Base-by-base conservation (phyloP, 345 rosid species). In the Garcia nutans region DNA sequence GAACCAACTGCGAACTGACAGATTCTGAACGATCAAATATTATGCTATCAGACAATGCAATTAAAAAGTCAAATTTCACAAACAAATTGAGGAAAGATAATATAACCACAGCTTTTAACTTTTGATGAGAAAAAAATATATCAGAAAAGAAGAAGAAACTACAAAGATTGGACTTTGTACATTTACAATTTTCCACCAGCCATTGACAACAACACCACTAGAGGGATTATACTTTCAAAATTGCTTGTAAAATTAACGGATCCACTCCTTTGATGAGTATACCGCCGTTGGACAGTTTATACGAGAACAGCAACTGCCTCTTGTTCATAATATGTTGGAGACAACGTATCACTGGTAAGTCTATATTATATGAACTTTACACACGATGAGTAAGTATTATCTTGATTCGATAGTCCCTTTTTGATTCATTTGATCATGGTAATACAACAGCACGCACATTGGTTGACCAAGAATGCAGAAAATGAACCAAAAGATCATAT, bases 391-490 rank as follows among this genome's bases (percentile, higher is more conserved):
- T 54, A 28, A 5, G 44, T 11, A 6, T 79, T 79, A 79, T 22
- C 28, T 24, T 57, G 70, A 74, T 66, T 78, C 69, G 8, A 74
- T 68, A 10, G 70, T 65, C 78, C 86, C 92, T 64, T 84, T 89
- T 54, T 97, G 91, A 77, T 96, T 96, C 97, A 96, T 92, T 85
- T 90, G 73, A 84, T 96, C 99, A 13, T 96, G 99, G 76, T 96
- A 96, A 74, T 93, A 96, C 45, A 96, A 84, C 74, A 96, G 98
- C 61, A 90, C 84, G 72, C 96, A 91, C 98, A 92, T 96, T 0
- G 99, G 99, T 79, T 96, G 99, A 47, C 99, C 99, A 62, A 96
- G 84, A 54, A 96, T 96, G 92, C 97, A 86, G 86, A 96, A 96
- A 47, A 84, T 67, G 82, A 88, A 89, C 99, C 99, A 96, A 89